Percentiles rank a stretch among this genome's conserved stretches.
Conservation (phyloP, 345 rosid genomes). For the Abelmoschus esculentus region DNA sequence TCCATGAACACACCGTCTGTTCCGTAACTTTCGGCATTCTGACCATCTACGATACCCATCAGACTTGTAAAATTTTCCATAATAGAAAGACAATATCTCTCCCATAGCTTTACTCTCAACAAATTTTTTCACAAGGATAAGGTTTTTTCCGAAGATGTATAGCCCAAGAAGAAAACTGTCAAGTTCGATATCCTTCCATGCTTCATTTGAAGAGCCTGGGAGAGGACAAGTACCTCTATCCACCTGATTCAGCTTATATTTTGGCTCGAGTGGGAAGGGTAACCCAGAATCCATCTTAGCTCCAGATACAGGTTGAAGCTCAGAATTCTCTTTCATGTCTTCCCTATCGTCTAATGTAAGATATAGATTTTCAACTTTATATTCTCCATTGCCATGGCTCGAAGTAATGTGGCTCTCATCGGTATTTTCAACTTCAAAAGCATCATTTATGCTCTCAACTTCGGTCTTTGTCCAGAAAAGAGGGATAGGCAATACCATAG, state of each 20-base stretch:
- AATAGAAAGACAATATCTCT: constrained; percentile 52
- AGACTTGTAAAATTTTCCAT: constrained; percentile 40
- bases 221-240: constrained; percentile 32
- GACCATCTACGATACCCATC: constrained; percentile 52
- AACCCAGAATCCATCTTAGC: constrained; percentile 24
- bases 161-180: constrained; percentile 61
- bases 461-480: constrained; percentile 38
- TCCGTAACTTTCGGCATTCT: constrained; percentile 45
- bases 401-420: constrained; percentile 19
- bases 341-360: constrained; percentile 3
- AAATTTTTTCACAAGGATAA: constrained; percentile 46
- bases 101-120: constrained; percentile 53
- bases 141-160: constrained; percentile 64
- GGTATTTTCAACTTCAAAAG: constrained; percentile 20
- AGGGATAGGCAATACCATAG: constrained; percentile 36
- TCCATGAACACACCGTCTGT: constrained; percentile 43
- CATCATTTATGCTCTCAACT: constrained; percentile 34
- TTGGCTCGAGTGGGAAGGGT: constrained; percentile 24
- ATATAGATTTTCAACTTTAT: constrained; percentile 13
- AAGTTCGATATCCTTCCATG: constrained; percentile 41
- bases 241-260: constrained; percentile 23
- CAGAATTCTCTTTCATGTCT: background rate
- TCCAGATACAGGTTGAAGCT: constrained; percentile 7
- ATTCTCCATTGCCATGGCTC: constrained; percentile 9
- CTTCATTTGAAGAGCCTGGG: constrained; percentile 44